A percentile compares a stretch with the other conserved stretches of the same genome.
Conservation (phyloP, 192 early-diverging fungal species). For the Pilaira anomala region DNA sequence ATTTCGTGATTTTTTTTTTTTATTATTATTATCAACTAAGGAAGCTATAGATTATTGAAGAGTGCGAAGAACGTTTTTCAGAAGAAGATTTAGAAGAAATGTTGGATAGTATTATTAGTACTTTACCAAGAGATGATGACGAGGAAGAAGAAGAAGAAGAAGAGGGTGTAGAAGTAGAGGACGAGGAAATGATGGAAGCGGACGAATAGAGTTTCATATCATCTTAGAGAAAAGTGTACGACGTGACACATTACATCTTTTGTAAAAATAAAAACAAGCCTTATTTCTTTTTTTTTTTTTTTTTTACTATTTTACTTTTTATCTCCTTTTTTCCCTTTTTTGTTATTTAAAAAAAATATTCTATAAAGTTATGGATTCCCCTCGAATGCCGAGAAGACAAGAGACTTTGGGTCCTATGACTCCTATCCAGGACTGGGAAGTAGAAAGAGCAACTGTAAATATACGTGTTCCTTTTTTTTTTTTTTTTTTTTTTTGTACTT, state of each 20-base stretch:
- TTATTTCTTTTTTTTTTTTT: background rate
- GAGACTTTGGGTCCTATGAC: constrained; percentile 9
- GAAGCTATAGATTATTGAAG: constrained; percentile 64
- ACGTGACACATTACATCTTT: constrained; percentile 6
- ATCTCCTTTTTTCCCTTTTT: background rate
- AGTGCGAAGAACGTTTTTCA: constrained; percentile 63
- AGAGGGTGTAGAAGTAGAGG: constrained; percentile 29
- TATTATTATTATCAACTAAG: background rate
- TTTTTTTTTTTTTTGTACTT: background rate
- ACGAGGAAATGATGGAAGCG: constrained; percentile 23
- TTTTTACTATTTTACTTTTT: background rate
- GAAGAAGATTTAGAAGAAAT: constrained; percentile 52
- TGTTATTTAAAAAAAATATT: background rate
- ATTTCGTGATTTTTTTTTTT: background rate
- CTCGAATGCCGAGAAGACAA: constrained; percentile 1
- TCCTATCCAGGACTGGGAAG: constrained; percentile 21
- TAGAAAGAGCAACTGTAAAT: constrained; percentile 24
- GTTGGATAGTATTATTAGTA: constrained; percentile 41
- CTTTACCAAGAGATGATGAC: constrained; percentile 53
- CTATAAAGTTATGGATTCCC: constrained; percentile 1
- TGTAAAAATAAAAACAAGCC: background rate
- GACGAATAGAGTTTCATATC: background rate
- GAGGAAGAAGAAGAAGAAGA: constrained; percentile 34
- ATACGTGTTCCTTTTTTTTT: background rate
- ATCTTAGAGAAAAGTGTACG: background rate